Evolutionary conservation across 192 early-diverging fungal genomes (phyloP), one percentile per base, ranked within the genome.

Genomic region (Chytriomyces confervae): DNA sequence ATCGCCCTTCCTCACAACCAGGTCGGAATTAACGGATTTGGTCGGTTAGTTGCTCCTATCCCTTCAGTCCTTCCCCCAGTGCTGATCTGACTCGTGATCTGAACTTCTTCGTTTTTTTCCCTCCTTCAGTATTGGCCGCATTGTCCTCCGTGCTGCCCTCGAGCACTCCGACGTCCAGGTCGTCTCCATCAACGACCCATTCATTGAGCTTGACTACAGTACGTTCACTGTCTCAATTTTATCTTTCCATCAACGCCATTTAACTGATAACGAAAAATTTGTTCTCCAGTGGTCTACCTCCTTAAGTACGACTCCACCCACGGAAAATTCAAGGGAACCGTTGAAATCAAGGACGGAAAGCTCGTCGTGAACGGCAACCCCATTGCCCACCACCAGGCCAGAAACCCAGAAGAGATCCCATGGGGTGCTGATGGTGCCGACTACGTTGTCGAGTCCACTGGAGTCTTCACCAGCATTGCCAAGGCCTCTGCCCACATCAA

Each of bases 231-330:
- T 36, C 27, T 36, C 48, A 9, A 49, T 48, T 36, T 36, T 36
- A 36, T 36, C 36, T 36, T 36, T 36, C 36, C 36, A 36, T 36
- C 3, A 27, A 36, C 3, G 2, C 9, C 2, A 51, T 45, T 53
- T 20, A 24, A 20, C 20, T 61, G n/a, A 24, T 71, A 27, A 67
- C 66, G 23, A 13, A 11, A 64, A 64, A 64, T 69, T 69, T 66
- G 27, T 36, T 36, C 36, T 36, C 2, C 69, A 71, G 69, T 75
- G 89, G 88, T 92, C 83, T 98, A 97, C 91, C 87, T 97, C 85
- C 87, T 97, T 80, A 95, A 97, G 90, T 99, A 96, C 85, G 97
- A 99, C 92, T 97, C 97, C 50, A 97, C 96, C 79, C 97, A 99
- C 87, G 97, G 97, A 69, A 91, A 91, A 69, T 95, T 92, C 92